A percentile compares a stretch with the other conserved stretches of the same genome.
Conservation (phyloP, 2,329 filamentous ascomycete genomes). For the Ceratocystis alfenasii region DNA sequence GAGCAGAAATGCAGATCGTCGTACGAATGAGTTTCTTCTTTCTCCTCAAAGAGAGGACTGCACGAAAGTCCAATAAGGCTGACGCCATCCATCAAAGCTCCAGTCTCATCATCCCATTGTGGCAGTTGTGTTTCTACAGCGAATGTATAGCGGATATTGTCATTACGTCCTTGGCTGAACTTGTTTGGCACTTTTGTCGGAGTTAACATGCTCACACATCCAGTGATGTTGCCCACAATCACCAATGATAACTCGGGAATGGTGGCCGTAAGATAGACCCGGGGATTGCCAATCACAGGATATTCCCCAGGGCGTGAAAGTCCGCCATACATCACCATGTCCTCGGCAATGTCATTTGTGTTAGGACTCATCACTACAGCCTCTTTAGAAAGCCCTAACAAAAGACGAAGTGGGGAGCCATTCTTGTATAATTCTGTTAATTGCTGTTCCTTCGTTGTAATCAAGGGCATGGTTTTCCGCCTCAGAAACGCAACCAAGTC, state of each 20-base stretch:
- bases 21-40: constrained; percentile 19
- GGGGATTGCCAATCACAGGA: not conserved
- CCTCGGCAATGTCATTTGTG: not conserved
- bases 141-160: constrained; percentile 32
- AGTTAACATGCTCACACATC: constrained; percentile 53
- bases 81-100: constrained; percentile 34
- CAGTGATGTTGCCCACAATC: constrained; percentile 53
- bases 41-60: constrained; percentile 46
- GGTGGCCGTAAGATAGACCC: constrained; percentile 28
- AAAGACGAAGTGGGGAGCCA: not conserved
- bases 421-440: not conserved
- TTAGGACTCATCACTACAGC: not conserved
- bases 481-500: not conserved
- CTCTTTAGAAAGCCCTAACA: not conserved
- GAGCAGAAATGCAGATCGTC: not conserved
- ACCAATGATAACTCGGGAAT: constrained; percentile 62
- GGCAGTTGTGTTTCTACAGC: constrained; percentile 44
- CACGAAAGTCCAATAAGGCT: constrained; percentile 57
- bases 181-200: constrained; percentile 26
- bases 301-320: not conserved
- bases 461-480: not conserved
- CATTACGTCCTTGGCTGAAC: constrained; percentile 24
- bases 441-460: not conserved
- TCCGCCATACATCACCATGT: too few species aligned
- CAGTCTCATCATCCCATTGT: constrained; percentile 36